These are phyloP conservation scores for Hyaloscypha bicolor DNA, from an alignment of 495 filamentous ascomycete species.

Conservation along the genomic window DNA sequence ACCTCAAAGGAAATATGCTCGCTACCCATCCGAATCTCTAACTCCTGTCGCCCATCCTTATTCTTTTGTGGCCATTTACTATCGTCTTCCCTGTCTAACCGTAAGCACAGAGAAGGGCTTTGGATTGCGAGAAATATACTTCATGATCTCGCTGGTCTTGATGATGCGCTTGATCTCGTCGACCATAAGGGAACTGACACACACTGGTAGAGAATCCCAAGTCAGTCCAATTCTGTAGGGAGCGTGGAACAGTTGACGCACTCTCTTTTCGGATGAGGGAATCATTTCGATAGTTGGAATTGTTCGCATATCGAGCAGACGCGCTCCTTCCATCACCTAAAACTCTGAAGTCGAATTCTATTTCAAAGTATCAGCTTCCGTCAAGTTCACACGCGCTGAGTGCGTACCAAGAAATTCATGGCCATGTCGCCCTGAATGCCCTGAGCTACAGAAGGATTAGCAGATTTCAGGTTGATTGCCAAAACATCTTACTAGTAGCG, in stretches of 20 bases:
- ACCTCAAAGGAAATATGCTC: constrained; percentile 99
- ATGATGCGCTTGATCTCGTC: constrained; percentile 96
- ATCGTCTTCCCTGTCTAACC: constrained; percentile 80
- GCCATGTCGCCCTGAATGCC: constrained; percentile 95
- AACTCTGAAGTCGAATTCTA: constrained; percentile 96
- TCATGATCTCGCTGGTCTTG: constrained; percentile 97
- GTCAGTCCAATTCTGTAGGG: constrained; percentile 20
- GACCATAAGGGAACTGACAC: constrained; percentile 89
- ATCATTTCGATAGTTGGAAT: constrained; percentile 99
- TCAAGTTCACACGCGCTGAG: neutral
- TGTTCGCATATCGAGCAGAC: constrained; percentile 96
- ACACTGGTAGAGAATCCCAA: constrained; percentile 63
- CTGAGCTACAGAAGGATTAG: constrained; percentile 68
- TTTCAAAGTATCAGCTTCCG: constrained; percentile 8
- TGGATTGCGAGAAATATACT: constrained; percentile 54
- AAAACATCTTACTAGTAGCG: constrained; percentile 77
- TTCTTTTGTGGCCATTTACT: constrained; percentile 99
- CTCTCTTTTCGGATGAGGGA: constrained; percentile 99
- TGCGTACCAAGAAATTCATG: constrained; percentile 93
- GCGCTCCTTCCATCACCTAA: constrained; percentile 94
- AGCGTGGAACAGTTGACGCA: constrained; percentile 49
- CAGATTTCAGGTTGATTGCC: constrained; percentile 14
- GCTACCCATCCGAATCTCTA: constrained; percentile 91
- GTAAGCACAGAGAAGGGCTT: constrained; percentile 7
- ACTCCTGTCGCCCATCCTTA: constrained; percentile 95